phyloP scores from a whole-genome alignment of 768 basidiomycete species.

The Phaeotremella skinneri region DNA sequence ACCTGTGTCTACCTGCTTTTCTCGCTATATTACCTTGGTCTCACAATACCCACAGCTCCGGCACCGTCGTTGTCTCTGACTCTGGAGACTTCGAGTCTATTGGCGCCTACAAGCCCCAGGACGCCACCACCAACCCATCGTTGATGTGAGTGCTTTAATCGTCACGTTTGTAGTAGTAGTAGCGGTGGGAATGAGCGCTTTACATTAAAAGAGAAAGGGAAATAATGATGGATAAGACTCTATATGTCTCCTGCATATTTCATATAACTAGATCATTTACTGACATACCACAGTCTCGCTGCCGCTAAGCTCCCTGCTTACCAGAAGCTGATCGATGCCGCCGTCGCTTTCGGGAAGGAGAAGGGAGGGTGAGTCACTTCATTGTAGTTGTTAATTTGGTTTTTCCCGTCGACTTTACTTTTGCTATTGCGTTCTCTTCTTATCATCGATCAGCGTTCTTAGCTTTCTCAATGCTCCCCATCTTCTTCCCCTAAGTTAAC shows the following conservation, averaged over 20 bases:
- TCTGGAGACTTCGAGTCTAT: conserved; percentile 95
- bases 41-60: conserved; percentile 55
- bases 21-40: background rate
- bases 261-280: conserved; percentile 8
- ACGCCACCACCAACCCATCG: conserved; percentile 98
- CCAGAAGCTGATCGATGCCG: conserved; percentile 56
- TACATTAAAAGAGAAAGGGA: too few relatives aligned
- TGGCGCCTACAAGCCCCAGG: conserved; percentile 96
- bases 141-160: conserved; percentile 52
- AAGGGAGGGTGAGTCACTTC: conserved; percentile 63
- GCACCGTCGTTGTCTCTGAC: conserved; percentile 95
- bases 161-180: conserved; percentile 3
- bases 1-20: conserved; percentile 4
- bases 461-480: background rate
- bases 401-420: too few relatives aligned
- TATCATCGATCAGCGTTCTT: too few relatives aligned
- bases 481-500: background rate
- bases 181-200: too few relatives aligned
- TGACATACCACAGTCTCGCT: conserved; percentile 65
- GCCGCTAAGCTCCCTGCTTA: conserved; percentile 90
- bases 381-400: too few relatives aligned
- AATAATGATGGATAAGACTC: too few relatives aligned
- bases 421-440: too few relatives aligned
- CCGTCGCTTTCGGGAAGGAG: conserved; percentile 57
- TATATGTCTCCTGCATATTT: too few relatives aligned